These are phyloP conservation scores for Cryphonectria nitschkei DNA, from an alignment of 2,329 filamentous ascomycete genomes.

Conservation along the genomic window DNA sequence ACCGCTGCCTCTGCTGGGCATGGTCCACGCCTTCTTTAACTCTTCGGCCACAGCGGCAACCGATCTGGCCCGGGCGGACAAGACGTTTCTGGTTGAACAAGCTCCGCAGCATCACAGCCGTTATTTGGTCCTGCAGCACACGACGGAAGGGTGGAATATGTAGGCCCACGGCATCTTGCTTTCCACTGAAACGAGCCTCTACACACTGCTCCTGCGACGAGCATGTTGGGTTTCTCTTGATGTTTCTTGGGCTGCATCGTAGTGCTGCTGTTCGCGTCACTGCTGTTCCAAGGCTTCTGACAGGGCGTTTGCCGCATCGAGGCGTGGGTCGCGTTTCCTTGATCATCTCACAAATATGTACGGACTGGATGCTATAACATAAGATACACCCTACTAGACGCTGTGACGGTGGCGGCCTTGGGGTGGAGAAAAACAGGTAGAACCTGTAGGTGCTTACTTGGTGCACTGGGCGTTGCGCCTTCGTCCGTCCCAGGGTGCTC, in stretches of 20 bases:
- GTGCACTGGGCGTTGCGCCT: conserved; percentile 51
- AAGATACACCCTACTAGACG: too few relatives aligned
- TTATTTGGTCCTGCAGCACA: conserved; percentile 47
- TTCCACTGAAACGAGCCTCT: not conserved
- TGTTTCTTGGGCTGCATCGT: conserved; percentile 27
- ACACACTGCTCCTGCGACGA: conserved; percentile 21
- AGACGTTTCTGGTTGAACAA: conserved; percentile 39
- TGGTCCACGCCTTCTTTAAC: not conserved
- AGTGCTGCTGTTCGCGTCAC: too few relatives aligned
- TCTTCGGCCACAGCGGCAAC: not conserved
- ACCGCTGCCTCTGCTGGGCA: not conserved
- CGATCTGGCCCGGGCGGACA: not conserved
- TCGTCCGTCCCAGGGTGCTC: not conserved
- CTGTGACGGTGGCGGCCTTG: too few relatives aligned
- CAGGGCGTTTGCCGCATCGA: too few relatives aligned
- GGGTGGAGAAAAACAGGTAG: too few relatives aligned
- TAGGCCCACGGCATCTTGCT: conserved; percentile 3
- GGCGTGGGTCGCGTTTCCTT: too few relatives aligned
- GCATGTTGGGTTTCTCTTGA: conserved; percentile 12
- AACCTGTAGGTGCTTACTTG: conserved; percentile 49
- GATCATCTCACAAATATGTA: too few relatives aligned
- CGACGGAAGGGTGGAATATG: conserved; percentile 1
- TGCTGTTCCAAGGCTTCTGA: too few relatives aligned
- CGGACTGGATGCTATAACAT: too few relatives aligned
- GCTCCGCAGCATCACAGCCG: conserved; percentile 50